Evolutionary conservation across 331 rosid species (phyloP), one percentile per base, ranked within the genome.

Genomic region (Malus hybrid): DNA sequence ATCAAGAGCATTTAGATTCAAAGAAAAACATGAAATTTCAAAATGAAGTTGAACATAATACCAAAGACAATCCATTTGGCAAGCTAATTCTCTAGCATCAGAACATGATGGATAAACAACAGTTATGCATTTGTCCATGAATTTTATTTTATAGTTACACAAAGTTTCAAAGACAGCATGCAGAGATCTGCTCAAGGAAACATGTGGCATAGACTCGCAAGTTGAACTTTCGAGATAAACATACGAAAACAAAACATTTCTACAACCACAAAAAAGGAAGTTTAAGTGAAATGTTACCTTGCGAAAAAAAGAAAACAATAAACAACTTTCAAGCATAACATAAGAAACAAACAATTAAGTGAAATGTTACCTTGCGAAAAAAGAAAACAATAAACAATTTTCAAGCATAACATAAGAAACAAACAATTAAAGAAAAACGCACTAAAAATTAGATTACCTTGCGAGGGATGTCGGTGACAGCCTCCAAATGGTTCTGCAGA

Each of bases 401-500:
- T 42, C 48, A 42, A 42, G 48, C 48, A 42, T 42, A 42, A 42
- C 48, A 10, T 42, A 42, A 42, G 48, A 42, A 42, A 42, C 48
- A 10, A 42, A 10, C 48, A 42, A 42, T 42, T 42, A 42, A 42
- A 42, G 65, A 67, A 52, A 6, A 22, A 44, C 6, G 5, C 33
- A 71, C 9, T 39, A 36, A 50, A 33, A 74, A 68, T 79, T 62
- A 79, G 33, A 74, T 73, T 76, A 94, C 99, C 99, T 92, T 94
- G 86, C 97, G 97, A 48, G 96, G 86, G 81, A 85, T 85, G 79
- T 82, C 92, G 74, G 84, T 91, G 65, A 92, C 84, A 71, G 92
- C 93, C 80, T 90, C 93, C 91, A 94, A 84, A 89, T 94, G 97
- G 83, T 74, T 92, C 83, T 84, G 86, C 81, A 94, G 83, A 76